phyloP scores from a whole-genome alignment of 208 protist genomes.

The Borovskyia barvae region DNA sequence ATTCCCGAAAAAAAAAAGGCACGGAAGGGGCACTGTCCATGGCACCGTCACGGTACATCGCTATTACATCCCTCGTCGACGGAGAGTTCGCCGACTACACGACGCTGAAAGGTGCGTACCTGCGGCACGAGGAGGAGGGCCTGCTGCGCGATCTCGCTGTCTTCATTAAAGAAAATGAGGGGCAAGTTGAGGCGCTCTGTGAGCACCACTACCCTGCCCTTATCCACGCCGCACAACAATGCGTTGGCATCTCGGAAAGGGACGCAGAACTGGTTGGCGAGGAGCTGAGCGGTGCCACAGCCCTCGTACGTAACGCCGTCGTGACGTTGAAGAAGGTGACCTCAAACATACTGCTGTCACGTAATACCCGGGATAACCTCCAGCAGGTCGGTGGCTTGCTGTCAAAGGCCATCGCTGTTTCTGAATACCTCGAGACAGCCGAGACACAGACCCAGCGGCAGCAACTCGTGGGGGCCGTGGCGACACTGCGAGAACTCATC shows the following conservation, averaged over 20 bases:
- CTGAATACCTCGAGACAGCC: slow-evolving; percentile 82
- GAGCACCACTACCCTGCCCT: slow-evolving; percentile 87
- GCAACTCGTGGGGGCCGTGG: slow-evolving; percentile 76
- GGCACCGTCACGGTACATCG: slow-evolving; percentile 75
- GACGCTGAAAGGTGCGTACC: slow-evolving; percentile 76
- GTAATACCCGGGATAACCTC: slow-evolving; percentile 65
- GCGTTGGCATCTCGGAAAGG: slow-evolving; percentile 74
- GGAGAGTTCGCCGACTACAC: slow-evolving; percentile 90
- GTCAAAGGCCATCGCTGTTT: slow-evolving; percentile 43
- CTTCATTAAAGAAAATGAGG: slow-evolving; percentile 86
- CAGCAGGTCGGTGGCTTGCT: slow-evolving; percentile 55
- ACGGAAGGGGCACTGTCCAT: slow-evolving; percentile 32
- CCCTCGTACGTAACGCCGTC: slow-evolving; percentile 65
- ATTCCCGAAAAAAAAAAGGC: slow-evolving; percentile 23
- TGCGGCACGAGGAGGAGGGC: slow-evolving; percentile 74
- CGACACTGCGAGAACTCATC: slow-evolving; percentile 69
- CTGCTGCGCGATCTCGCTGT: slow-evolving; percentile 66
- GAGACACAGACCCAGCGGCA: slow-evolving; percentile 65
- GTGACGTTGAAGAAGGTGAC: slow-evolving; percentile 78
- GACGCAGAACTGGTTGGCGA: slow-evolving; percentile 83
- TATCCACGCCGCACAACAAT: slow-evolving; percentile 82
- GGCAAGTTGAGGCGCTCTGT: slow-evolving; percentile 83
- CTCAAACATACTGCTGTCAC: slow-evolving; percentile 54
- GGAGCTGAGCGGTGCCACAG: slow-evolving; percentile 78
- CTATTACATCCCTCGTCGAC: slow-evolving; percentile 83